phyloP scores from a whole-genome alignment of 2,329 filamentous ascomycete species.

The Colletotrichum sidae region DNA sequence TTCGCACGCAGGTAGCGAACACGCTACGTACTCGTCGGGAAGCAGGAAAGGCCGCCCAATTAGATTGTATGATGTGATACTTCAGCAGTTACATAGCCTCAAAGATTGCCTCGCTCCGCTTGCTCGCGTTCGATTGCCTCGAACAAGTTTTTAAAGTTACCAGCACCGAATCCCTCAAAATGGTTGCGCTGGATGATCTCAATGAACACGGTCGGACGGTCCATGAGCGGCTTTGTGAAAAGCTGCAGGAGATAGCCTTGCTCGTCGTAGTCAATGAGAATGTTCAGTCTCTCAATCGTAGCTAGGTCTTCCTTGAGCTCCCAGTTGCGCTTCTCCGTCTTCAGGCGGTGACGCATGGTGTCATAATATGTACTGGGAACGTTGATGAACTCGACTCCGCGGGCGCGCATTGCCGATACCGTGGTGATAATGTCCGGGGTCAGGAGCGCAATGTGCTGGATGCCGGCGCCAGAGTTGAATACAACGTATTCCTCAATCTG shows the following conservation, averaged over 20 bases:
- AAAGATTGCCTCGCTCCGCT: constrained; percentile 85
- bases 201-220: constrained; percentile 93
- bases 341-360: constrained; percentile 78
- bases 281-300: constrained; percentile 80
- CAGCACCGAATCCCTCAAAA: constrained; percentile 92
- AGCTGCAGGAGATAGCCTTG: constrained; percentile 83
- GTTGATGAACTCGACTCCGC: constrained; percentile 92
- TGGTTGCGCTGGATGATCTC: constrained; percentile 95
- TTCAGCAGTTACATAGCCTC: constrained; percentile 37
- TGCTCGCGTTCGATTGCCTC: constrained; percentile 97
- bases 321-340: constrained; percentile 70
- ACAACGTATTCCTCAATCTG: constrained; percentile 95
- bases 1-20: no score
- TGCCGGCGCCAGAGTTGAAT: constrained; percentile 90
- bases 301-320: constrained; percentile 84
- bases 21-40: no score
- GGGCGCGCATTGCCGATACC: constrained; percentile 82
- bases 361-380: constrained; percentile 91
- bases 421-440: constrained; percentile 83
- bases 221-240: constrained; percentile 90
- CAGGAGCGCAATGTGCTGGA: constrained; percentile 92
- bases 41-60: no score
- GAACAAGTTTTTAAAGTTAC: constrained; percentile 95
- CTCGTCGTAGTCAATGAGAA: constrained; percentile 96
- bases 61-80: no score